phyloP scores from a whole-genome alignment of 768 basidiomycete genomes.

The Suillus variegatus region DNA sequence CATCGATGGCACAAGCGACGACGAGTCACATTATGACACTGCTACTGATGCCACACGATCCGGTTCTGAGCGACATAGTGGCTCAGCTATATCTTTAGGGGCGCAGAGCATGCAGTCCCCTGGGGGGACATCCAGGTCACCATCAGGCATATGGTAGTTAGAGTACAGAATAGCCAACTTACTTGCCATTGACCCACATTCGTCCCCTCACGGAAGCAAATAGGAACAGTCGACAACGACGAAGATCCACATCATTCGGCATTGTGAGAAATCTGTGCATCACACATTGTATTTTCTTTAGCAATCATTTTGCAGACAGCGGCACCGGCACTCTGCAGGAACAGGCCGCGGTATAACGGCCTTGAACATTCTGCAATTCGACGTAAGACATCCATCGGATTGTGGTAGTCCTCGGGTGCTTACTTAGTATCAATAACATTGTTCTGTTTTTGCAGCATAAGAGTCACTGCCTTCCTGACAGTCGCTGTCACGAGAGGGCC shows the following conservation, averaged over 20 bases:
- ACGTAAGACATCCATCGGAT: too few species aligned
- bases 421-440: too few species aligned
- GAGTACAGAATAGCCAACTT: not conserved
- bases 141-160: not conserved
- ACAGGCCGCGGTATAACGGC: too few species aligned
- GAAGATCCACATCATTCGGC: too few species aligned
- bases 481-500: too few species aligned
- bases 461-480: too few species aligned
- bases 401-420: too few species aligned
- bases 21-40: not conserved
- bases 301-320: too few species aligned
- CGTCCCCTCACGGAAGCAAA: not conserved
- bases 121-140: not conserved
- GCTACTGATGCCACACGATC: not conserved
- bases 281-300: not conserved
- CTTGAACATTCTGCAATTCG: too few species aligned
- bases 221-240: not conserved
- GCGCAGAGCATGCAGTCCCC: not conserved
- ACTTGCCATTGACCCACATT: not conserved
- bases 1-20: not conserved
- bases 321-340: too few species aligned
- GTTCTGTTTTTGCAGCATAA: too few species aligned
- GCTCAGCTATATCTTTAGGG: not conserved
- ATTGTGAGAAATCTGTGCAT: not conserved
- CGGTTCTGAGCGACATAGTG: not conserved